A percentile compares a stretch with the other conserved stretches of the same genome.
Conservation (phyloP, 2,329 filamentous ascomycete species). For the Diplodia seriata region DNA sequence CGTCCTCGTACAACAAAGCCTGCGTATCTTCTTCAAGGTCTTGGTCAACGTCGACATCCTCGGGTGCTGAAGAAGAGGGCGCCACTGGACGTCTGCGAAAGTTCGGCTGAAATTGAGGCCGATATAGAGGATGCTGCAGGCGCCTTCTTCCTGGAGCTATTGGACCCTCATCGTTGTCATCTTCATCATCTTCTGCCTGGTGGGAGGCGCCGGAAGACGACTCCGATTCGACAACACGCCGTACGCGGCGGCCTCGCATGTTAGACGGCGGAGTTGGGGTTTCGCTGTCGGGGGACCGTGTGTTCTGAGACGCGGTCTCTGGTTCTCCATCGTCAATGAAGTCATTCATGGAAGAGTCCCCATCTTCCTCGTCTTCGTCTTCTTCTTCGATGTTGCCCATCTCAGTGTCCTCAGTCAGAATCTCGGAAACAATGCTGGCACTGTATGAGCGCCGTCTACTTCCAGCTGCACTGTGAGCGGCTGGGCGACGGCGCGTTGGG, state of each 20-base stretch:
- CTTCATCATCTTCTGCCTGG: conserved; percentile 46
- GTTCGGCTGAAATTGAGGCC: conserved; percentile 38
- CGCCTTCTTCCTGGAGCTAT: conserved; percentile 45
- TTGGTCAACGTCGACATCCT: conserved; percentile 41
- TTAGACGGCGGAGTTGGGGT: conserved; percentile 42
- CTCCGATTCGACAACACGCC: conserved; percentile 50
- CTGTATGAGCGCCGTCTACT: conserved; percentile 49
- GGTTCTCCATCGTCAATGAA: conserved; percentile 48
- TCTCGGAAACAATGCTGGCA: conserved; percentile 50
- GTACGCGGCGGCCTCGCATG: conserved; percentile 40
- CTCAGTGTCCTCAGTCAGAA: conserved; percentile 47
- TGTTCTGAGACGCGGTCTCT: conserved; percentile 39
- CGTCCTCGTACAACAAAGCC: conserved; percentile 43
- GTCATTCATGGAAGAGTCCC: conserved; percentile 52
- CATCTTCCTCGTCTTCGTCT: conserved; percentile 49
- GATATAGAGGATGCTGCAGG: conserved; percentile 18
- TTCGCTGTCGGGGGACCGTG: conserved; percentile 43
- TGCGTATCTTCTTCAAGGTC: conserved; percentile 51
- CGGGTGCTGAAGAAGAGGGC: conserved; percentile 39
- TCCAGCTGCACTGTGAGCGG: conserved; percentile 52
- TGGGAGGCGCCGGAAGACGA: conserved; percentile 46
- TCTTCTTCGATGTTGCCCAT: conserved; percentile 53
- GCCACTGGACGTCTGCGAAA: conserved; percentile 23
- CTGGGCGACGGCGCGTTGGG: conserved; percentile 42
- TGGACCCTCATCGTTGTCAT: conserved; percentile 48